phyloP scores from a whole-genome alignment of 495 filamentous ascomycete genomes.

The Penicillium robsamsonii region DNA sequence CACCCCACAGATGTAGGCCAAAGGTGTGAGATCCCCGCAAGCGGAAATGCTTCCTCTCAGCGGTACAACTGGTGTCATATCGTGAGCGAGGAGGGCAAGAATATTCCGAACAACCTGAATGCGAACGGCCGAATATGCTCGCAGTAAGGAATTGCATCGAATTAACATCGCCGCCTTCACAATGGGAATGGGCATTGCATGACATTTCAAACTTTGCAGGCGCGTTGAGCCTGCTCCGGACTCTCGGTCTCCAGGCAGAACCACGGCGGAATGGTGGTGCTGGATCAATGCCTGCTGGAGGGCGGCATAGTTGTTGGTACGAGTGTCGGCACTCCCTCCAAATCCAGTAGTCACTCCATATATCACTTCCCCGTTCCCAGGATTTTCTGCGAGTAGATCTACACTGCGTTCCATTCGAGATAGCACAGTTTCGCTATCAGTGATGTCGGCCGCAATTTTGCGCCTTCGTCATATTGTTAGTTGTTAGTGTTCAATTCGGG shows the following conservation, averaged over 20 bases:
- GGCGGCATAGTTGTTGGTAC: conserved; percentile 23
- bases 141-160: too few species aligned
- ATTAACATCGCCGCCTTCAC: too few species aligned
- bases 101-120: neutral
- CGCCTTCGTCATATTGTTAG: too few species aligned
- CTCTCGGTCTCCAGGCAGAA: conserved; percentile 24
- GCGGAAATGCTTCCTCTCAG: conserved; percentile 60
- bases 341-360: conserved; percentile 64
- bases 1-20: conserved; percentile 59
- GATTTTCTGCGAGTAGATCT: too few species aligned
- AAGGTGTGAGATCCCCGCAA: conserved; percentile 58
- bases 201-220: conserved; percentile 22
- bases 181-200: too few species aligned
- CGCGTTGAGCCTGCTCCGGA: conserved; percentile 42
- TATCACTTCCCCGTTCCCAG: conserved; percentile 3
- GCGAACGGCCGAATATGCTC: too few species aligned
- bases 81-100: conserved; percentile 50
- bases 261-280: too few species aligned
- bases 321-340: conserved; percentile 60
- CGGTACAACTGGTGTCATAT: conserved; percentile 54
- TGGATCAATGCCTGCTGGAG: too few species aligned
- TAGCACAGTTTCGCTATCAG: too few species aligned
- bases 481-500: too few species aligned
- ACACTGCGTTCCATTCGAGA: too few species aligned
- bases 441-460: too few species aligned